Evolutionary conservation across 805 yeast genomes (phyloP).

Genomic region (Monosporozyma siamensis): DNA sequence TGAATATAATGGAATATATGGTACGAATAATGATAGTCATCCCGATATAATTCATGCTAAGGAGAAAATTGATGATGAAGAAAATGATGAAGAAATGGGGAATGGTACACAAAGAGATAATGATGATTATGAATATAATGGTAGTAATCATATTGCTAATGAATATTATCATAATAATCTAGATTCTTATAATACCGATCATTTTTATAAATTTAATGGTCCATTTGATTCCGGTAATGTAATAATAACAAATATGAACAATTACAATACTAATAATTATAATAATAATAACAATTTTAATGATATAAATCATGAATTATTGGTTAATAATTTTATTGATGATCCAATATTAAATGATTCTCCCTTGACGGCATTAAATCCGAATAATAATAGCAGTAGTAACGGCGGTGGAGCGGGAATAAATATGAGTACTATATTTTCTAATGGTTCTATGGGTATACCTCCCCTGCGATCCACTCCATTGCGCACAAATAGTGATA

Average conservation of each 20-base stretch:
- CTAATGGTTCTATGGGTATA: too few relatives aligned
- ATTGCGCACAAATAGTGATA: not conserved
- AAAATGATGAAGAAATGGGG: not conserved
- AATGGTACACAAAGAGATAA: not conserved
- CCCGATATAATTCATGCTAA: not conserved
- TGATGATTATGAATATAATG: constrained; percentile 1
- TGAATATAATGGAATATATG: not conserved
- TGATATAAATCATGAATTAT: not conserved
- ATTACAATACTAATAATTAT: not conserved
- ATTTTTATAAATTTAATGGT: constrained; percentile 2
- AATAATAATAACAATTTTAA: constrained; percentile 1
- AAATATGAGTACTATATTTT: not conserved
- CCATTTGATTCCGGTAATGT: constrained; percentile 1
- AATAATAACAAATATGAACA: not conserved
- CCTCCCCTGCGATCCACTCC: too few relatives aligned
- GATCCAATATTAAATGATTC: constrained; percentile 1
- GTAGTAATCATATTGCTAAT: not conserved
- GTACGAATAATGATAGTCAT: not conserved
- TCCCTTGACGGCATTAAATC: not conserved
- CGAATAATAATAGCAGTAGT: not conserved
- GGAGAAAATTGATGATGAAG: not conserved
- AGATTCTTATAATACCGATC: constrained; percentile 1
- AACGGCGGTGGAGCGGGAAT: not conserved
- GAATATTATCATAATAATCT: constrained; percentile 1
- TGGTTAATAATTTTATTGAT: constrained; percentile 1